These are phyloP conservation scores for Diaporthe sp. DNA, from an alignment of 2,329 filamentous ascomycete species.

Conservation along the genomic window DNA sequence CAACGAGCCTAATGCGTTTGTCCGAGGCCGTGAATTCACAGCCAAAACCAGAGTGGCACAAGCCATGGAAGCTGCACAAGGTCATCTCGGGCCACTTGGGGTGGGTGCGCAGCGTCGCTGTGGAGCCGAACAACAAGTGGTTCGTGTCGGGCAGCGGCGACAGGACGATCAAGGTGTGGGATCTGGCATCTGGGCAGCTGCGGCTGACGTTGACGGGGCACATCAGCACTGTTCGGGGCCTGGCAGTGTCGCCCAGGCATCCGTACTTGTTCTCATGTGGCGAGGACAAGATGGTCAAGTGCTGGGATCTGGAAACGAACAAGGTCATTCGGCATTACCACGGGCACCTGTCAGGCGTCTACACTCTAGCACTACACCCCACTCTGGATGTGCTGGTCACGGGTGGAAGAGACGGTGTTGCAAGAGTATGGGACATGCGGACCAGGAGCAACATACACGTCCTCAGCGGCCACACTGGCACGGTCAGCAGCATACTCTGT, in stretches of 20 bases:
- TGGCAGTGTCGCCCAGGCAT: constrained; percentile 92
- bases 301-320: constrained; percentile 99
- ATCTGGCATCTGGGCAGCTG: constrained; percentile 88
- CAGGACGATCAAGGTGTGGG: constrained; percentile 98
- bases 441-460: constrained; percentile 97
- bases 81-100: constrained; percentile 97
- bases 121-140: constrained; percentile 97
- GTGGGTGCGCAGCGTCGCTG: constrained; percentile 90
- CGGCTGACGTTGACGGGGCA: constrained; percentile 91
- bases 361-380: constrained; percentile 92
- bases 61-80: constrained; percentile 98
- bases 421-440: constrained; percentile 98
- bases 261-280: constrained; percentile 98
- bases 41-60: constrained; percentile 92
- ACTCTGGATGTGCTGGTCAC: constrained; percentile 96
- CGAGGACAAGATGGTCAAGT: constrained; percentile 99
- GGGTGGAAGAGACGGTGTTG: constrained; percentile 93
- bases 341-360: constrained; percentile 95
- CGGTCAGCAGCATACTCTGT: constrained; percentile 88
- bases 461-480: constrained; percentile 88
- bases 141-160: constrained; percentile 97
- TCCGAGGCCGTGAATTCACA: constrained; percentile 48
- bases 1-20: constrained; percentile 51
- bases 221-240: constrained; percentile 91
- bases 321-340: constrained; percentile 99